Percentiles rank a stretch among this genome's conserved stretches.
Evolutionary conservation across 2,329 filamentous ascomycete species (phyloP).

Genomic region (Aspergillus flavus): DNA sequence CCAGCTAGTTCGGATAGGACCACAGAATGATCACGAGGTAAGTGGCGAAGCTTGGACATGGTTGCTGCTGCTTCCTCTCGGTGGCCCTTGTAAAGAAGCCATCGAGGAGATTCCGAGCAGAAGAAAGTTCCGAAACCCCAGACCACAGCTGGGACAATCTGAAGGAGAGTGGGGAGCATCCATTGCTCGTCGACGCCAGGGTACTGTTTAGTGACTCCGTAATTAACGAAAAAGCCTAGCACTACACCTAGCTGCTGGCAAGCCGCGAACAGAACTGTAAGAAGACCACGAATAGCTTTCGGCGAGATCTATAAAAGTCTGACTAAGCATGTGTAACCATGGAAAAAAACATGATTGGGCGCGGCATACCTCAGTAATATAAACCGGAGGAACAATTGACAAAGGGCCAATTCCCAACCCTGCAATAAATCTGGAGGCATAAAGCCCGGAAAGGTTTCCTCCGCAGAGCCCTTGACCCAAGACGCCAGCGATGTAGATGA

Average conservation of each 20-base stretch:
- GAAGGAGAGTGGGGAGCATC: conserved; percentile 26
- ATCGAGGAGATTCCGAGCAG: conserved; percentile 25
- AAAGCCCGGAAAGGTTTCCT: conserved; percentile 18
- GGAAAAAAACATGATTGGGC: not conserved
- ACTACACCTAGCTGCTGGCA: conserved; percentile 25
- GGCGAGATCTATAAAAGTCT: conserved; percentile 14
- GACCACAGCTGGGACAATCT: conserved; percentile 20
- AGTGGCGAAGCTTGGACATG: conserved; percentile 30
- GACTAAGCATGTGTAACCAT: not conserved
- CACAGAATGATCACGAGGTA: conserved; percentile 42
- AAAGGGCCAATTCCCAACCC: conserved; percentile 22
- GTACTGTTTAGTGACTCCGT: conserved; percentile 22
- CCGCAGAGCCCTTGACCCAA: conserved; percentile 20
- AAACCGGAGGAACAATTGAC: conserved; percentile 19
- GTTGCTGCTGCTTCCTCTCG: conserved; percentile 23
- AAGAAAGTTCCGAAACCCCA: conserved; percentile 21
- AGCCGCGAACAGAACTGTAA: conserved; percentile 22
- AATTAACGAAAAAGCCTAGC: conserved; percentile 26
- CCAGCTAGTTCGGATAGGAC: conserved; percentile 26
- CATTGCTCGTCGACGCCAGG: conserved; percentile 21
- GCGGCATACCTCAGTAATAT: conserved; percentile 8
- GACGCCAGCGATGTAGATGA: conserved; percentile 23
- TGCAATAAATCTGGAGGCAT: conserved; percentile 20
- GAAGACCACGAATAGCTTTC: conserved; percentile 21
- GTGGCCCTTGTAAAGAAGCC: conserved; percentile 20